Percentiles rank a stretch among this genome's conserved stretches.
Evolutionary conservation across 2,329 filamentous ascomycete species (phyloP).

Genomic region (Pyrenochaeta sp.): DNA sequence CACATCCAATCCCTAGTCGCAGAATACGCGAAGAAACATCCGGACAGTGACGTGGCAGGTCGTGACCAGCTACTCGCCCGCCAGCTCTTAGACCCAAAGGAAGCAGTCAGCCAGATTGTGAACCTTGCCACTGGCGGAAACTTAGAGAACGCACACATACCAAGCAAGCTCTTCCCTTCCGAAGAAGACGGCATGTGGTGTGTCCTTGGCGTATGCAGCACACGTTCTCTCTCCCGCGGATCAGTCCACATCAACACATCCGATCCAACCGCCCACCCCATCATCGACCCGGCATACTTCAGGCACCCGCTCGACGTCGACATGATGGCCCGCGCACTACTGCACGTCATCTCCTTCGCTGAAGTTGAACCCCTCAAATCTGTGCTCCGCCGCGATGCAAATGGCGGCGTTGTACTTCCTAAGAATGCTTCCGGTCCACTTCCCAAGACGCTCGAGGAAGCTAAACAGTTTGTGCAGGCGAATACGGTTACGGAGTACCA

Average conservation of each 20-base stretch:
- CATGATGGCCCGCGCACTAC: conserved; percentile 47
- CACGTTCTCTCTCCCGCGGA: conserved; percentile 52
- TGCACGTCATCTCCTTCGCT: conserved; percentile 42
- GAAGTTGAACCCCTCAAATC: conserved; percentile 41
- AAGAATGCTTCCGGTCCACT: conserved; percentile 3
- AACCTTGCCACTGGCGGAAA: conserved; percentile 26
- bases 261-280: conserved; percentile 44
- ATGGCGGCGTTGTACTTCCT: conserved; percentile 21
- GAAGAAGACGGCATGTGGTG: conserved; percentile 33
- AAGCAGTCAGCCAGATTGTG: conserved; percentile 35
- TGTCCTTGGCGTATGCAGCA: conserved; percentile 27
- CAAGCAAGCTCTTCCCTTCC: conserved; percentile 21
- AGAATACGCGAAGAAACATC: conserved; percentile 24
- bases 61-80: conserved; percentile 30
- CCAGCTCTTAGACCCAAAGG: conserved; percentile 35
- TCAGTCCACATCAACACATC: conserved; percentile 52
- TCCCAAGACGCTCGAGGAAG: conserved; percentile 32
- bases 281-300: conserved; percentile 56
- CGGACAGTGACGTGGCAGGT: conserved; percentile 32
- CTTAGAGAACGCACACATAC: conserved; percentile 2
- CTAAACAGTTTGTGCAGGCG: conserved; percentile 23
- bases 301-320: conserved; percentile 56
- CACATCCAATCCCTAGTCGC: conserved; percentile 31
- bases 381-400: conserved; percentile 32
- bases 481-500: conserved; percentile 42